Base-by-base conservation (phyloP, 2,329 filamentous ascomycete species). In the Cladophialophora immunda region DNA sequence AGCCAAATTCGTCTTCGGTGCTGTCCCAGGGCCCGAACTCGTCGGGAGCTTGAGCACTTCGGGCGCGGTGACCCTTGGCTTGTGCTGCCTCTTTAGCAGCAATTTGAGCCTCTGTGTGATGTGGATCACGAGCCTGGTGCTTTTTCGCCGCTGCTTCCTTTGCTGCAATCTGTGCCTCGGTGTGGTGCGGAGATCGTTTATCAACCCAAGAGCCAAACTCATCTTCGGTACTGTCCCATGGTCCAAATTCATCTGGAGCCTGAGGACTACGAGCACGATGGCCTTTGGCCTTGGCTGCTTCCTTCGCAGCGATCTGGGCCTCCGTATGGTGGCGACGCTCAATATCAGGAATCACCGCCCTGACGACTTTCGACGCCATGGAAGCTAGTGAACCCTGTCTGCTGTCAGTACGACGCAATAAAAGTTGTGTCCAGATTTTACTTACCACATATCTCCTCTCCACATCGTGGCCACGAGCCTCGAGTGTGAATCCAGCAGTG, bases 21-120 rank as follows among this genome's bases (percentile, higher is more conserved):
- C 62, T 65, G 30, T 65, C 62, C 62, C 62, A 65, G 4, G 62
- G 62, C 13, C 62, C 62, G 30, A 67, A 63, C 29, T 67, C 64
- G 25, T 67, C 64, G 30, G 62, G 17, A 32, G 19, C 55, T 54
- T 65, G 62, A 36, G 38, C 36, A 29, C 30, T 45, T 15, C 50
- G 38, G 4, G 19, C 9, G 1, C 27, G n/a, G 9, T 55, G 29
- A 27, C 30, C 29, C 45, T 60, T 65, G 55, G n/a, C 34, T 34
- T 64, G 52, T 6, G 57, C 57, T 19, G 57, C 57, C n/a, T 50
- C 57, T 27, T 60, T 60, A 9, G 36, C 36, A 3, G 36, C 57
- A 50, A 60, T 50, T 60, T 62, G 41, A 22, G 64, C 58, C 22
- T 62, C 64, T 7, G 58, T 62, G 36, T 65, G 63, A 32, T 60